Evolutionary conservation across 768 basidiomycete genomes (phyloP).

Genomic region (Chalciporus piperatus): DNA sequence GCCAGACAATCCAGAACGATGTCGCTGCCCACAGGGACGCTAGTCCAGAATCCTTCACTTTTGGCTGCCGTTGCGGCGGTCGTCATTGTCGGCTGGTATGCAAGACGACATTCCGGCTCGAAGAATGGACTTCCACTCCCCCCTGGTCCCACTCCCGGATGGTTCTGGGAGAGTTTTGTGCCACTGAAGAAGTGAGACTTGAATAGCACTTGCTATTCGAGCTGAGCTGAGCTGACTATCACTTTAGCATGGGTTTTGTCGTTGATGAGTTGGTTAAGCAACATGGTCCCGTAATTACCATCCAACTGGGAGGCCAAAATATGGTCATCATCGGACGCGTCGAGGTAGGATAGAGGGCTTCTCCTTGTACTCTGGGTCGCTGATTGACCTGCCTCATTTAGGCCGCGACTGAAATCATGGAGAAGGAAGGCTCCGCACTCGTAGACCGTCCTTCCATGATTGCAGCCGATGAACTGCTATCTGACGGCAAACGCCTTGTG

Average conservation of each 20-base stretch:
- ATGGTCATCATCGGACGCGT: slow-evolving; percentile 35
- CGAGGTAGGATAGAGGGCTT: slow-evolving; percentile 44
- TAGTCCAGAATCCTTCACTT: too few species aligned
- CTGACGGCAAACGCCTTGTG: slow-evolving; percentile 55
- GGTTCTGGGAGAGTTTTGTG: slow-evolving; percentile 28
- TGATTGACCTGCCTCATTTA: too few species aligned
- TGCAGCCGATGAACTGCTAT: slow-evolving; percentile 57
- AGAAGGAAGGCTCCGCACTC: slow-evolving; percentile 54
- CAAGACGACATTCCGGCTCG: too few species aligned
- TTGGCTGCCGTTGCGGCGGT: too few species aligned
- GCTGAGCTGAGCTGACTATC: too few species aligned
- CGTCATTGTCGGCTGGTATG: too few species aligned
- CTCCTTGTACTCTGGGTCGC: too few species aligned
- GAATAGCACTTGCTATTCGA: background rate
- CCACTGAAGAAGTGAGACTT: background rate
- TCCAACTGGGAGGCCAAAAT: slow-evolving; percentile 43
- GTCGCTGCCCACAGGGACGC: too few species aligned
- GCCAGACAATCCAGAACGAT: too few species aligned
- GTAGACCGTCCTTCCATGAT: slow-evolving; percentile 55
- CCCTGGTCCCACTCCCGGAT: slow-evolving; percentile 31
- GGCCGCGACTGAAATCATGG: slow-evolving; percentile 50
- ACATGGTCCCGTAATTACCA: slow-evolving; percentile 59
- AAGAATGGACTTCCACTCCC: slow-evolving; percentile 23
- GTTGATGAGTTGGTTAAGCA: slow-evolving; percentile 47
- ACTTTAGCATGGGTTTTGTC: too few species aligned